Percentiles rank a stretch among this genome's conserved stretches.
Conservation (phyloP, 331 rosid genomes). For the Malus hybrid region DNA sequence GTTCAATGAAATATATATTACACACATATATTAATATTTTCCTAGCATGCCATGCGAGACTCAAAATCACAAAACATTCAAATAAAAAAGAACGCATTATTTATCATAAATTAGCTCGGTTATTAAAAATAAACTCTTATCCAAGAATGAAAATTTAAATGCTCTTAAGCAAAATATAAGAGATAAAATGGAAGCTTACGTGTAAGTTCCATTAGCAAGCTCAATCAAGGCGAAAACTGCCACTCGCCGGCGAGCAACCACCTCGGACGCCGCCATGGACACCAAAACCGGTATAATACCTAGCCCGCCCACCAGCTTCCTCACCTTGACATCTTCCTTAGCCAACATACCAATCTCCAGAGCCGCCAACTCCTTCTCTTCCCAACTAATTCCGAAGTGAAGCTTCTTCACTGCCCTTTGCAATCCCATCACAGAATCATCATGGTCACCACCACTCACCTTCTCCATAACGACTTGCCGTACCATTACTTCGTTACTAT, state of each 20-base stretch:
- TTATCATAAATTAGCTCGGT: background rate
- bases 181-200: conserved; percentile 34
- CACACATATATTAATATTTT: too few relatives aligned
- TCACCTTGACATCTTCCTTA: conserved; percentile 50
- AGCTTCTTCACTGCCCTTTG: conserved; percentile 83
- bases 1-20: too few relatives aligned
- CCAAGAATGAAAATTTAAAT: background rate
- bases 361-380: conserved; percentile 77
- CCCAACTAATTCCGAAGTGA: conserved; percentile 75
- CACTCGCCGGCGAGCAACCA: conserved; percentile 27
- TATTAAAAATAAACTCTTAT: background rate
- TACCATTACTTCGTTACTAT: conserved; percentile 6
- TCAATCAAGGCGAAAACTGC: conserved; percentile 51
- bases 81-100: too few relatives aligned
- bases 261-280: conserved; percentile 51
- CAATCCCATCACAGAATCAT: conserved; percentile 30
- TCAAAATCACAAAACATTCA: too few relatives aligned
- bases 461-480: conserved; percentile 15
- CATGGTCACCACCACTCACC: background rate
- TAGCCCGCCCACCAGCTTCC: conserved; percentile 66
- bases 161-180: background rate
- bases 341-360: conserved; percentile 52
- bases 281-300: conserved; percentile 87
- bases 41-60: too few relatives aligned
- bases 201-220: conserved; percentile 74